Evolutionary conservation across 2,329 filamentous ascomycete genomes (phyloP), one percentile per base, ranked within the genome.

Genomic region (Alternaria brassicae): DNA sequence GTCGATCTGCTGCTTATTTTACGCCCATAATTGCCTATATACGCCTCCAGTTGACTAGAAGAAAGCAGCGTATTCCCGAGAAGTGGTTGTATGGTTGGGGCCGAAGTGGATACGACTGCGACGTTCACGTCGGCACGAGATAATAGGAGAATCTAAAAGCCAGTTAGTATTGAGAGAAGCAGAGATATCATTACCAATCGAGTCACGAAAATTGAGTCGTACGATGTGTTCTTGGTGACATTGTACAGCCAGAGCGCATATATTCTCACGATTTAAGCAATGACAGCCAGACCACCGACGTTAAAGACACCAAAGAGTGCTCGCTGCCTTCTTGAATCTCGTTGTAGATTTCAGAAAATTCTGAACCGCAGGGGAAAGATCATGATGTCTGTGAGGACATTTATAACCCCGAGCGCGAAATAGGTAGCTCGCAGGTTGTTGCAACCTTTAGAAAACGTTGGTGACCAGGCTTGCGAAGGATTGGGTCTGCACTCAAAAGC

Each of bases 121-220:
- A 80, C 65, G 58, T 77, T 77, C 19, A 80, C 73, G 59, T 81
- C 79, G 50, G 80, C 72, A 57, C 76, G 74, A 59, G 76, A 77
- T 74, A 79, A 79, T 17, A 81, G 58, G 9, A 69, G 63, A 12
- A 71, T 65, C 64, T 70, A 58, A 15, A 15, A 23, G 1, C 21
- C 15, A n/a, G 25, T 30, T 30, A 21, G 27, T 32, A 44, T 30
- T 17, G n/a, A 7, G 37, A 19, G 17, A 6, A 30, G 4, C 39
- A 30, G 7, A 40, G 32, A 10, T 3, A 13, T 13, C 21, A 6
- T 41, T 27, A 5, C 6, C 15, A 27, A 44, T 28, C 3, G 17
- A 12, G 57, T 49, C 47, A 68, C 65, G 15, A 57, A 67, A 7
- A 66, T 67, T 2, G 64, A 60, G 21, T 67, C 65, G 40, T 63